Base-by-base conservation (phyloP, 495 filamentous ascomycete species). In the Penicillium cosmopolitanum region DNA sequence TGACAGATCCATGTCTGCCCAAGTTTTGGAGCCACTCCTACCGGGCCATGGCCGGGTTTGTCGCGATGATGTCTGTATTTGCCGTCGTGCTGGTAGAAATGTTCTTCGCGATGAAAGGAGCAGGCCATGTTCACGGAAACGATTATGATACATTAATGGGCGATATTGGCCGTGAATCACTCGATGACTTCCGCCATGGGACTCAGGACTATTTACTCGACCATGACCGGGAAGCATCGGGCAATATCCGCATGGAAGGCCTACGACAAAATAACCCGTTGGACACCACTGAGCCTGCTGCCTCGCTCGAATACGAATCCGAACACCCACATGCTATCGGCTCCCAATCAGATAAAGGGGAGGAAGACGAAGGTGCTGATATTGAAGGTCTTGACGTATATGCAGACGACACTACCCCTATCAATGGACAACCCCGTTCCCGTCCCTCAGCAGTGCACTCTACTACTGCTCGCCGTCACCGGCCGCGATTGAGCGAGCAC, bases 1-100 rank as follows among this genome's bases (percentile, higher is more conserved):
- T 96, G 34, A 91, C 87, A 19, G 88, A 94, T 65, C 85, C 88
- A 47, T 96, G 91, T 68, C 86, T 96, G 1, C 89, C 91, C 33
- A 68, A 73, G 18, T 85, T 88, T 62, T 94, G 90, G 83, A 93
- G 83, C 65, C 65, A 84, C 46, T 80, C 81, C 25, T 96, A 92
- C 69, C 83, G 80, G 23, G 89, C 91, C 18, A 88, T 93, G 75
- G 85, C 91, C 12, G 91, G 91, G 0, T 78, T 91, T 42, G 81
- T 95, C 47, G 89, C 90, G 42, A 93, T 95, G 89, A 68, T 84
- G 0, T 85, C 89, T 1, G 90, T 91, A 19, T 80, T 96, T 53
- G 80, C 86, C 16, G 90, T 96, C 10, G 87, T 91, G 3, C 73
- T 82, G 4, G 74, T 96, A 43, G 91, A 96, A 69, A 93, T 92